Base-by-base conservation (phyloP, 2,329 filamentous ascomycete genomes). In the Myriosclerotinia duriaeana region DNA sequence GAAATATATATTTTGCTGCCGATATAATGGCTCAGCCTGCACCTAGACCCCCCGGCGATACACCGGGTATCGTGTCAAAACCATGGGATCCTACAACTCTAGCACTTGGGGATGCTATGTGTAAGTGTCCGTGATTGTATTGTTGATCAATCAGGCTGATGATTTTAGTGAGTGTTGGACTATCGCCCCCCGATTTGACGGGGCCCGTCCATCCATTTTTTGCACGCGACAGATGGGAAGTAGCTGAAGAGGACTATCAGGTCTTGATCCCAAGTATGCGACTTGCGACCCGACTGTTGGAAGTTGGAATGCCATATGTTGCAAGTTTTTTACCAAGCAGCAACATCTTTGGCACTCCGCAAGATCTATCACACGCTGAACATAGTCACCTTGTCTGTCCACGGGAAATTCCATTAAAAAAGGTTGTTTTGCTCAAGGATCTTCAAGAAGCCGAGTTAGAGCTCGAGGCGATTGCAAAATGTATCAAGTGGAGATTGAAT, bases 261-360 rank as follows among this genome's bases (percentile, higher is more conserved):
- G 7, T 68, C 2, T 71, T 75, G 26, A 55, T 68, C 1, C 73
- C 71, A 14, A 73, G 71, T 48, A 70, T 75, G 67, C 71, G 67
- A 38, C 66, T 75, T 17, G 73, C 73, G 30, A 69, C 70, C 9
- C 67, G 69, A 12, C 64, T 74, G 20, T 34, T 74, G 22, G 53
- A 68, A 20, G 69, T 69, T 5, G 72, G 70, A 11, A 67, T 71
- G 58, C 70, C 69, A 38, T 74, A 72, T 53, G 59, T 73, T 36
- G 64, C 69, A 20, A 68, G 46, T 53, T 75, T 74, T 55, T 64
- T 74, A 2, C 72, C 71, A 14, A 64, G 68, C 7, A 62, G 69
- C n/a, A 48, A 56, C 36, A 46, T 70, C 11, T 65, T 65, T 40
- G 64, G 48, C 20, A 34, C 22, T 8, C 55, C 64, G 15, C 38